Conservation (phyloP, 805 yeast genomes). For the Barnettozyma vustinii region DNA sequence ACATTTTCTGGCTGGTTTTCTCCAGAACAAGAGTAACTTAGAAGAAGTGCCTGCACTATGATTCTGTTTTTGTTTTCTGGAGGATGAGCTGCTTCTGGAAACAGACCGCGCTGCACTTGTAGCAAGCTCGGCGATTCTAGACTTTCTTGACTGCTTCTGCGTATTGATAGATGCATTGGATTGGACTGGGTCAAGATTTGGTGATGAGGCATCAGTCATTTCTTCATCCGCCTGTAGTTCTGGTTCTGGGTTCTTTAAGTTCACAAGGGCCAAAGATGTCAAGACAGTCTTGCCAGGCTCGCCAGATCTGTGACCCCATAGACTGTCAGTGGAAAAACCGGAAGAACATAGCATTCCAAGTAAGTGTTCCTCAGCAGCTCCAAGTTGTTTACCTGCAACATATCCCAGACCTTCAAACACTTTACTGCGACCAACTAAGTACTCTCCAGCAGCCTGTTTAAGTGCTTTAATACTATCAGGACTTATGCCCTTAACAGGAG, state of each 20-base stretch:
- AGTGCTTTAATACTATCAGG: slow-evolving; percentile 58
- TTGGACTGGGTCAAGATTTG: slow-evolving; percentile 37
- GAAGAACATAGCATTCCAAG: slow-evolving; percentile 92
- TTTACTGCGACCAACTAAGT: slow-evolving; percentile 47
- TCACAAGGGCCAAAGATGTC: slow-evolving; percentile 71
- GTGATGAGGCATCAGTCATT: slow-evolving; percentile 25
- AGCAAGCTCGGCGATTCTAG: slow-evolving; percentile 59
- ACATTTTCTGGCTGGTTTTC: slow-evolving; percentile 97
- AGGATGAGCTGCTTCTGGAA: slow-evolving; percentile 31
- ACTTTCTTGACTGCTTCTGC: slow-evolving; percentile 38
- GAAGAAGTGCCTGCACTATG: slow-evolving; percentile 35
- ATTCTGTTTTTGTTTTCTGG: slow-evolving; percentile 21
- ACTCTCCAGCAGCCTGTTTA: slow-evolving; percentile 69
- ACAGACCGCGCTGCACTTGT: slow-evolving; percentile 50
- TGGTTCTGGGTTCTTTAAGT: slow-evolving; percentile 36
- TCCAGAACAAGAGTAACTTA: slow-evolving; percentile 87
- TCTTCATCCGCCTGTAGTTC: slow-evolving; percentile 11
- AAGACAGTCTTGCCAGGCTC: slow-evolving; percentile 88
- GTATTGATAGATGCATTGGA: slow-evolving; percentile 27
- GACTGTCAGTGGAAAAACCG: slow-evolving; percentile 62
- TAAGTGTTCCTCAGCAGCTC: slow-evolving; percentile 91
- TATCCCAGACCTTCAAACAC: slow-evolving; percentile 82
- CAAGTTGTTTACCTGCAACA: slow-evolving; percentile 47
- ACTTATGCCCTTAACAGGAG: slow-evolving; percentile 55
- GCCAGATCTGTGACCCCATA: slow-evolving; percentile 87